phyloP scores from a whole-genome alignment of 345 rosid species.

The Acer negundo region DNA sequence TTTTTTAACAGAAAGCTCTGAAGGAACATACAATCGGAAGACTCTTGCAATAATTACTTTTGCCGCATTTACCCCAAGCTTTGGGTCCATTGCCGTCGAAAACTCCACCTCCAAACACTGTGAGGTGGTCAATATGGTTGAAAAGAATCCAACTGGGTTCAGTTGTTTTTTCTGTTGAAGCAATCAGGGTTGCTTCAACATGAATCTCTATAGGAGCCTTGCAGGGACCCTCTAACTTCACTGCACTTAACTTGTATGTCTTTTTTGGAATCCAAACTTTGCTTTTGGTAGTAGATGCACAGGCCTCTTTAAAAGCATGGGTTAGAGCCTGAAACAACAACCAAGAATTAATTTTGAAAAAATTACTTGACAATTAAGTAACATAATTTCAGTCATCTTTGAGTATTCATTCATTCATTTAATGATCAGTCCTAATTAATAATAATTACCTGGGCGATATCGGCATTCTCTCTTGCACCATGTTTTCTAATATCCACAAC shows the following conservation, averaged over 20 bases:
- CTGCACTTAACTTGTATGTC: constrained; percentile 24
- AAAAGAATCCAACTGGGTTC: constrained; percentile 52
- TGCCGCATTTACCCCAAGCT: constrained; percentile 40
- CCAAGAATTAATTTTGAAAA: too few relatives aligned
- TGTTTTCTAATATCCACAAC: constrained; percentile 24
- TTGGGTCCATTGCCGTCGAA: constrained; percentile 62
- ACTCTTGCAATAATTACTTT: constrained; percentile 27
- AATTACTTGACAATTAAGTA: too few relatives aligned
- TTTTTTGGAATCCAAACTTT: constrained; percentile 46
- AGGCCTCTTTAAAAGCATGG: constrained; percentile 52
- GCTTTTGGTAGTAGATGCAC: constrained; percentile 37
- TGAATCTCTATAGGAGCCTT: constrained; percentile 36
- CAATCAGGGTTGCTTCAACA: constrained; percentile 43
- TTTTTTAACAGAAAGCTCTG: too few relatives aligned
- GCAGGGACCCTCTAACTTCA: constrained; percentile 51
- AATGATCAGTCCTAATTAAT: not conserved
- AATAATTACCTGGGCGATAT: constrained; percentile 12
- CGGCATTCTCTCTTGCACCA: constrained; percentile 25
- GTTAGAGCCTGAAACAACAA: constrained; percentile 19
- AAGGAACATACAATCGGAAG: constrained; percentile 44
- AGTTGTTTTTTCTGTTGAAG: constrained; percentile 36
- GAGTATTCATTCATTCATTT: not conserved
- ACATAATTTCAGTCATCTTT: too few relatives aligned
- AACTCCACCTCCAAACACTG: constrained; percentile 50
- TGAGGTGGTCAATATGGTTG: constrained; percentile 34